phyloP scores from a whole-genome alignment of 495 filamentous ascomycete species.

The Bacidia rubella region DNA sequence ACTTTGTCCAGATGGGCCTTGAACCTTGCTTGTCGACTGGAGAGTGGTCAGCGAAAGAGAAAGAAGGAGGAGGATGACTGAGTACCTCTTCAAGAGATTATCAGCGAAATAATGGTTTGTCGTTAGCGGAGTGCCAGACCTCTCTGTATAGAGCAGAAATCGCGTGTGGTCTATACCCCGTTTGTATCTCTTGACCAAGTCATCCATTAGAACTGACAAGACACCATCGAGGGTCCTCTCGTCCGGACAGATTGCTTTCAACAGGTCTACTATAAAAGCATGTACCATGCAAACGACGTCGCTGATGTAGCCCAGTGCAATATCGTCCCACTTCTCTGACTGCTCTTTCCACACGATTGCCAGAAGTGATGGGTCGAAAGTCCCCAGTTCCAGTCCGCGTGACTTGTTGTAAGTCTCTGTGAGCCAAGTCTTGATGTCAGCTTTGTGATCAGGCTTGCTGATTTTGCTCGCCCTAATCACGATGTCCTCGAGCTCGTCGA shows the following conservation, averaged over 20 bases:
- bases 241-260: conserved; percentile 24
- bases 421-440: conserved; percentile 25
- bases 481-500: conserved; percentile 21
- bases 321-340: conserved; percentile 36
- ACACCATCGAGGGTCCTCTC: conserved; percentile 26
- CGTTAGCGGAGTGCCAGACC: conserved; percentile 31
- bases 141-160: conserved; percentile 38
- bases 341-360: conserved; percentile 39
- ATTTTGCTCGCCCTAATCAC: conserved; percentile 10
- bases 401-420: conserved; percentile 19
- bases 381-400: conserved; percentile 28
- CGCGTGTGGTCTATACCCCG: conserved; percentile 28
- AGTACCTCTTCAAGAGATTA: too few species aligned
- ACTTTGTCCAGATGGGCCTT: conserved; percentile 11
- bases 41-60: background rate
- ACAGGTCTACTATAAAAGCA: conserved; percentile 28
- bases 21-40: conserved; percentile 18
- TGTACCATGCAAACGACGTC: conserved; percentile 33
- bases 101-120: conserved; percentile 41
- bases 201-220: conserved; percentile 28
- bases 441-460: background rate
- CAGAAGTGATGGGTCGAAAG: conserved; percentile 29
- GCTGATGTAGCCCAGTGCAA: conserved; percentile 35
- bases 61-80: too few species aligned
- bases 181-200: conserved; percentile 31